Evolutionary conservation across 495 filamentous ascomycete species (phyloP), one percentile per base, ranked within the genome.

Genomic region (Lophiostoma macrostomum): DNA sequence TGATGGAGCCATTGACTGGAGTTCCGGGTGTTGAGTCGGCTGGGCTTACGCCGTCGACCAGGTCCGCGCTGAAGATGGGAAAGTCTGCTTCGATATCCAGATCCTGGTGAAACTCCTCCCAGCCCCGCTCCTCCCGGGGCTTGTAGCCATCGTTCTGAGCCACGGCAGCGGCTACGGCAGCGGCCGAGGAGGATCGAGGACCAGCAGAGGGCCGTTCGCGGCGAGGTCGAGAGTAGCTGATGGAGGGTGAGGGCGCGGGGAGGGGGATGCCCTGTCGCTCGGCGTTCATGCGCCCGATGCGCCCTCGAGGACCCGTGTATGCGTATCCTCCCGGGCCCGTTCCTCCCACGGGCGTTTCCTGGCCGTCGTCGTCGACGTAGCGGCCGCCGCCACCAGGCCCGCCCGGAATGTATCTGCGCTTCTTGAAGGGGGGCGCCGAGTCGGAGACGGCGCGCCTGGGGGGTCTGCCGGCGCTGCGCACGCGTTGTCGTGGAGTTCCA

Each of bases 21-120:
- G 57, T 52, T 19, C 63, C 31, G 1, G 53, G 61, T 52, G 40
- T 57, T 36, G 53, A 56, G 48, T 56, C 59, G 39, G 66, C 55
- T 36, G 3, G 72, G 18, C 66, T 64, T 35, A 74, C 71, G 19
- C 83, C 87, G 66, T 97, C 94, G 13, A 97, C 86, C 42, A 96
- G 87, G 51, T 91, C 81, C 7, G 90, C 80, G 30, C 77, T 80
- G 67, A 91, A 93, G 2, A 96, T 74, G 31, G 81, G 80, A 41
- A 97, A 82, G 14, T 75, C 79, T 23, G 76, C 77, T 39, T 93
- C 88, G 52, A 95, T 86, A 68, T 97, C 91, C 28, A 99, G 78
- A 61, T 96, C 86, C 11, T 86, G 90, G 68, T 99, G 93, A 47
- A 96, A 97, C 69, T 97, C 94, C 63, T 94, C 88, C 87, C 91